Conservation (phyloP, 2,329 filamentous ascomycete genomes). For the Drechslerella coelobrocha region DNA sequence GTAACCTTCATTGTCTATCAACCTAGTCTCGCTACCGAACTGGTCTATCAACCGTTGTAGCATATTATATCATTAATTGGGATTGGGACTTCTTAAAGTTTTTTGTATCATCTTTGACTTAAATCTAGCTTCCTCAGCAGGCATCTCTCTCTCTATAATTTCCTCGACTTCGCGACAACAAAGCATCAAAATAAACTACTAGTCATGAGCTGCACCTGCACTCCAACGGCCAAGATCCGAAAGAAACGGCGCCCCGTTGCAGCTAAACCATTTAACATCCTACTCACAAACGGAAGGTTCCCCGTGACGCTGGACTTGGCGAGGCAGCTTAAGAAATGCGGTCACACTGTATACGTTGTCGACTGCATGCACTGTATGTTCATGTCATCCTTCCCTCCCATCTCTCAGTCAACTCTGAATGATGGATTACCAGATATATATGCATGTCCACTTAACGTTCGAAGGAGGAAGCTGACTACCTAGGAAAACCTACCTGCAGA, state of each 20-base stretch:
- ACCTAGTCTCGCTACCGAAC: no score
- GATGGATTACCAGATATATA: no score
- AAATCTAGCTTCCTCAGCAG: no score
- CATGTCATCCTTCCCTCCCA: background rate
- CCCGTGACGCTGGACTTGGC: constrained; percentile 54
- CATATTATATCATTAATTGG: no score
- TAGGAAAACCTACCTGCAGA: constrained; percentile 9
- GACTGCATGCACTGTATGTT: constrained; percentile 54
- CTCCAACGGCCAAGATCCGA: constrained; percentile 1
- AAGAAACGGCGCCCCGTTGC: constrained; percentile 6
- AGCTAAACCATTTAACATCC: constrained; percentile 50
- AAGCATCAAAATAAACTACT: no score
- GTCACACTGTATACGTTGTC: constrained; percentile 53
- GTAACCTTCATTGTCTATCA: no score
- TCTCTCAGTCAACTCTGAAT: no score
- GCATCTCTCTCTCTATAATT: no score
- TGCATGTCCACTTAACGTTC: background rate
- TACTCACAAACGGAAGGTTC: constrained; percentile 55
- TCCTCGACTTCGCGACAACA: no score
- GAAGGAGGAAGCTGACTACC: background rate
- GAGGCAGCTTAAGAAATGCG: constrained; percentile 52
- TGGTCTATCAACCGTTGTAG: no score
- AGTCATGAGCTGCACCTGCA: constrained; percentile 13
- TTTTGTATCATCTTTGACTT: no score
- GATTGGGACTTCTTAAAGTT: no score